Conservation (phyloP, 1,284 basidiomycete genomes). For the Marasmius oreades region DNA sequence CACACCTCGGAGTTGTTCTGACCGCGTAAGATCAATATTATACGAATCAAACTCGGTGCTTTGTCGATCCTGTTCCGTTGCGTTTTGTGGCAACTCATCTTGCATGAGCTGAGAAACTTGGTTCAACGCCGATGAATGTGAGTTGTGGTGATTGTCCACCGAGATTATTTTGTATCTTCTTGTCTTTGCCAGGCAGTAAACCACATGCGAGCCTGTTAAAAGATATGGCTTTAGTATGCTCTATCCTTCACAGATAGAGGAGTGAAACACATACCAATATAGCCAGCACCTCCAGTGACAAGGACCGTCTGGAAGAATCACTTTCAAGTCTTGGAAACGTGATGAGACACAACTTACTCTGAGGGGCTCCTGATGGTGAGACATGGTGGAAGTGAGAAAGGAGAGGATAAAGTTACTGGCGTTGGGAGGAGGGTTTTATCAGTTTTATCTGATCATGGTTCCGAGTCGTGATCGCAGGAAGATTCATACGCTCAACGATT, state of each 20-base stretch:
- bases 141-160: slow-evolving; percentile 94
- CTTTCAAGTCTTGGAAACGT: not conserved
- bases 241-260: slow-evolving; percentile 7
- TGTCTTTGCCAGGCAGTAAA: slow-evolving; percentile 83
- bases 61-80: slow-evolving; percentile 62
- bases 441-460: slow-evolving; percentile 4
- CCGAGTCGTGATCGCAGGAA: not conserved
- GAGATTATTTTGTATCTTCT: slow-evolving; percentile 88
- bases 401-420: not conserved
- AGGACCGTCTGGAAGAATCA: slow-evolving; percentile 56
- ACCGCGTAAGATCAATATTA: slow-evolving; percentile 71
- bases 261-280: slow-evolving; percentile 59
- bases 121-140: slow-evolving; percentile 69
- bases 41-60: slow-evolving; percentile 71
- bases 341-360: not conserved
- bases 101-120: slow-evolving; percentile 79
- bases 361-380: slow-evolving; percentile 1
- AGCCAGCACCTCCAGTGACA: slow-evolving; percentile 82
- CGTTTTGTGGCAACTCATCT: slow-evolving; percentile 59
- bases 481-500: not conserved
- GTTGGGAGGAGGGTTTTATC: not conserved
- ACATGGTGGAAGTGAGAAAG: not conserved
- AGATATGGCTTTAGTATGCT: not conserved
- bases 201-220: slow-evolving; percentile 81
- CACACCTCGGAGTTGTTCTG: slow-evolving; percentile 67